Base-by-base conservation (phyloP, 495 filamentous ascomycete species). In the Penicillium daleae region DNA sequence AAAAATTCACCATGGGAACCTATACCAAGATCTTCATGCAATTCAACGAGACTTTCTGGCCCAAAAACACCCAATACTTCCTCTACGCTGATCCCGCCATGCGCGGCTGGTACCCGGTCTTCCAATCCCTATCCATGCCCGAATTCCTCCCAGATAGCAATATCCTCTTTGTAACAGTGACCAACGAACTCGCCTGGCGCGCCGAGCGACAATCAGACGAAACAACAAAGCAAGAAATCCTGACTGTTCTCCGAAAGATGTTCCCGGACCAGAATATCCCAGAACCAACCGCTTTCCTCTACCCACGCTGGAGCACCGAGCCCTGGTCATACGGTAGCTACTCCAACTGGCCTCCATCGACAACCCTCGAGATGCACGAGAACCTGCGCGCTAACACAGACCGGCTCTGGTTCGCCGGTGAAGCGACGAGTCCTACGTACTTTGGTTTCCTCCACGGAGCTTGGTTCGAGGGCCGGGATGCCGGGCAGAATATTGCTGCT, bases 21-120 rank as follows among this genome's bases (percentile, higher is more conserved):
- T 92, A 91, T 76, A 92, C 88, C 57, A 92, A 92, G 66, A 87
- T 92, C 63, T 92, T 92, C 78, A 72, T 91, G 17, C 89, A 89
- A 58, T 92, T 92, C 71, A 80, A 84, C 59, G 74, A 87, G 33
- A 84, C 85, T 5, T 92, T 91, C 75, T 92, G 90, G 90, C 83
- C 88, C 54, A 66, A 65, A 6, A 77, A 86, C 29, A 87, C 85
- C 4, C 83, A 92, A 66, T 91, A 85, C 75, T 85, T 88, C 68
- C 83, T 92, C n/a, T 92, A 92, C 68, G 89, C 90, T 15, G 82
- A 85, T 53, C 82, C 86, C 0, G 76, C 74, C 10, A 76, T 74
- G 27, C 81, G 89, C 21, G 90, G 90, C 40, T 89, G 86, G 70
- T 91, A 89, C 63, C 88, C 90, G 1, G 76, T 91, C 44, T 91